Conservation (phyloP, 2,329 filamentous ascomycete species). For the Zasmidium angulare region DNA sequence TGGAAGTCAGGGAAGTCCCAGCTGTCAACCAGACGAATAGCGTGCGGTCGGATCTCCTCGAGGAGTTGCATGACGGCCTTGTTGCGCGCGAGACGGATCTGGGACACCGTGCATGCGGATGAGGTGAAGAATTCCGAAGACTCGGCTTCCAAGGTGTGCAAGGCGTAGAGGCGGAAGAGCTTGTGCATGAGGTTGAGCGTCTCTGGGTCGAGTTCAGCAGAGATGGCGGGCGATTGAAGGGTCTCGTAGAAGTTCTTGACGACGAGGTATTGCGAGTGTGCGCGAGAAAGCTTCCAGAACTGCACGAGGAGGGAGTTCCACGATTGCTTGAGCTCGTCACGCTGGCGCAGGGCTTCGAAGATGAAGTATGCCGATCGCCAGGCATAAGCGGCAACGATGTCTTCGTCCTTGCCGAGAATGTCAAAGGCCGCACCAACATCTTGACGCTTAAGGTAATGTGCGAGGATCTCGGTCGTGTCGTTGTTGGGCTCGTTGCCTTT, state of each 20-base stretch:
- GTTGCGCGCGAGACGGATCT: constrained; percentile 68
- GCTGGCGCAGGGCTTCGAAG: constrained; percentile 72
- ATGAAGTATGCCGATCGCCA: constrained; percentile 74
- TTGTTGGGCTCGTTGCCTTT: constrained; percentile 63
- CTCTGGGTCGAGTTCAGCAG: constrained; percentile 56
- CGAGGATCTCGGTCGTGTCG: constrained; percentile 67
- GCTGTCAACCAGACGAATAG: constrained; percentile 67
- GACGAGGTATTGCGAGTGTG: constrained; percentile 73
- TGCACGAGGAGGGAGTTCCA: constrained; percentile 78
- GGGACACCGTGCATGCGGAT: constrained; percentile 66
- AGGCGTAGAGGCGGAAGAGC: constrained; percentile 65
- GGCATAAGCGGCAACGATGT: constrained; percentile 71
- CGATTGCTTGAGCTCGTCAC: constrained; percentile 71
- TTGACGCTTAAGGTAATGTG: constrained; percentile 62
- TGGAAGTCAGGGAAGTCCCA: constrained; percentile 81
- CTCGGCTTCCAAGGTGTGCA: constrained; percentile 68
- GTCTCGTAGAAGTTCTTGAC: constrained; percentile 77
- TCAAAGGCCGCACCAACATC: constrained; percentile 74
- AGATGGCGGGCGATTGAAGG: constrained; percentile 57
- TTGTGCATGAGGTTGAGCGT: constrained; percentile 63
- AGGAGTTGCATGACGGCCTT: constrained; percentile 69
- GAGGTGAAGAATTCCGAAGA: constrained; percentile 71
- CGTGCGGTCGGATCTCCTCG: constrained; percentile 71
- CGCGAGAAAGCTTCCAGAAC: constrained; percentile 74
- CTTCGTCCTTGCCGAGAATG: constrained; percentile 66